phyloP scores from a whole-genome alignment of 768 basidiomycete genomes.

The Royoungia palumana region DNA sequence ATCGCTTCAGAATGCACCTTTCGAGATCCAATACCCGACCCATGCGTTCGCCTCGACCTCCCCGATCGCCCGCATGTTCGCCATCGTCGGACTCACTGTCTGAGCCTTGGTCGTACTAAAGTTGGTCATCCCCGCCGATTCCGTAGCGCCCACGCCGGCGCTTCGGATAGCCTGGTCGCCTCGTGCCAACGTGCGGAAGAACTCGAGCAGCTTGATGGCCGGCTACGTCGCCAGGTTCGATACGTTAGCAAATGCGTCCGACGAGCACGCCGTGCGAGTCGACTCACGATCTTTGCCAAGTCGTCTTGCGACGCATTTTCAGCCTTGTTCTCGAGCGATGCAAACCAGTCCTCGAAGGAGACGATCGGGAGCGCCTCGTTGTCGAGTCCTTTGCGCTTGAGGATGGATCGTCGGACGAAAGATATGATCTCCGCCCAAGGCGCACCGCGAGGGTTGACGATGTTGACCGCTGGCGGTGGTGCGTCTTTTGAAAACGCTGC shows the following conservation, averaged over 20 bases:
- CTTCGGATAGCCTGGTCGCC: slow-evolving; percentile 14
- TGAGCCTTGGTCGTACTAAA: slow-evolving; percentile 16
- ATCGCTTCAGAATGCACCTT: slow-evolving; percentile 13
- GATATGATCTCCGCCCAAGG: slow-evolving; percentile 32
- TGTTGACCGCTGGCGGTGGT: slow-evolving; percentile 29
- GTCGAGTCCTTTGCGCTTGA: slow-evolving; percentile 5
- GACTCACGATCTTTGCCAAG: slow-evolving; percentile 32
- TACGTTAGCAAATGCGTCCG: background rate
- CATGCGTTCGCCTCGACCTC: slow-evolving; percentile 21
- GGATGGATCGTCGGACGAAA: slow-evolving; percentile 18
- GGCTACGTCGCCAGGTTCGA: slow-evolving; percentile 20
- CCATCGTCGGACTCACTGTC: slow-evolving; percentile 21
- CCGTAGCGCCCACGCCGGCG: background rate
- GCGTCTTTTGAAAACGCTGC: slow-evolving; percentile 17
- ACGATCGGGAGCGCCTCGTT: slow-evolving; percentile 27
- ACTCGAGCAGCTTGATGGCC: slow-evolving; percentile 34
- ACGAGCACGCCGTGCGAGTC: background rate
- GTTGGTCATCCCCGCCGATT: slow-evolving; percentile 21
- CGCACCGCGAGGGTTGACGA: slow-evolving; percentile 38
- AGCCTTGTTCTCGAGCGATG: slow-evolving; percentile 20
- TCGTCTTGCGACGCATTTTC: slow-evolving; percentile 24
- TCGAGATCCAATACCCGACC: slow-evolving; percentile 26
- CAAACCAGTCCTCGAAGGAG: slow-evolving; percentile 36
- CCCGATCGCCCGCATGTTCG: slow-evolving; percentile 24
- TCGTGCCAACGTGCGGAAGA: slow-evolving; percentile 25